These are phyloP conservation scores for Monosporascus ibericus DNA, from an alignment of 2,329 filamentous ascomycete species.

Conservation along the genomic window DNA sequence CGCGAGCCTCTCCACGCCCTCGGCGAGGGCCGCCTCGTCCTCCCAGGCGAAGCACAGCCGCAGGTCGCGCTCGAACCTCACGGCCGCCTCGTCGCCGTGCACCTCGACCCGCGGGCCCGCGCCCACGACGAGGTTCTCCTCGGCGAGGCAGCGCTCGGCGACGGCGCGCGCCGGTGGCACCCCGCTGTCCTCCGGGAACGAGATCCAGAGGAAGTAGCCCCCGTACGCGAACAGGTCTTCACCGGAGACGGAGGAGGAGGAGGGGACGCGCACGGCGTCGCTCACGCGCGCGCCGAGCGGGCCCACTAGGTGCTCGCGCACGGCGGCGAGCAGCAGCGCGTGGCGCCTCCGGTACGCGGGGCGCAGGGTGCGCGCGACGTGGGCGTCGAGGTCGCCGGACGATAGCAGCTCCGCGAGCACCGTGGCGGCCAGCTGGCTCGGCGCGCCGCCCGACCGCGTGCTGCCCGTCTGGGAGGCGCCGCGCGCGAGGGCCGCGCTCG, in stretches of 20 bases:
- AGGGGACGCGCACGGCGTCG: slow-evolving; percentile 15
- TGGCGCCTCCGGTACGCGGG: slow-evolving; percentile 43
- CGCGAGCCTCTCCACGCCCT: slow-evolving; percentile 61
- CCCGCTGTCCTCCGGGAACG: slow-evolving; percentile 40
- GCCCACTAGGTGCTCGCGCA: slow-evolving; percentile 48
- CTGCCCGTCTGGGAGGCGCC: slow-evolving; percentile 49
- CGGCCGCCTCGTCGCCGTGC: slow-evolving; percentile 45
- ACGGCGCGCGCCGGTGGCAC: slow-evolving; percentile 48
- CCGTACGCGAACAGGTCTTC: slow-evolving; percentile 51
- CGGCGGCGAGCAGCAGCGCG: slow-evolving; percentile 47
- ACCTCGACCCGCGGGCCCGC: slow-evolving; percentile 66
- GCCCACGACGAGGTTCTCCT: slow-evolving; percentile 63
- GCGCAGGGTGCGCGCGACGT: slow-evolving; percentile 35
- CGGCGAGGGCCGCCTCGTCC: slow-evolving; percentile 55
- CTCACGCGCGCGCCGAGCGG: slow-evolving; percentile 53
- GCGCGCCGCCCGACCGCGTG: slow-evolving; percentile 51
- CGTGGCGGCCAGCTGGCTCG: slow-evolving; percentile 47
- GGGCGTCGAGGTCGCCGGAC: slow-evolving; percentile 36
- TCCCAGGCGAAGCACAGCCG: slow-evolving; percentile 71
- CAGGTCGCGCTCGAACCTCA: slow-evolving; percentile 53
- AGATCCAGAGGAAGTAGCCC: slow-evolving; percentile 83
- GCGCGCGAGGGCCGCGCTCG: slow-evolving; percentile 37
- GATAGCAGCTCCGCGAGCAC: slow-evolving; percentile 43
- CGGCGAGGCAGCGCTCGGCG: slow-evolving; percentile 48
- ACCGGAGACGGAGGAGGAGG: too few species aligned